Percentiles rank a stretch among this genome's conserved stretches.
Conservation (phyloP, 257 asterid genomes). For the Paraleonurus japonicus region DNA sequence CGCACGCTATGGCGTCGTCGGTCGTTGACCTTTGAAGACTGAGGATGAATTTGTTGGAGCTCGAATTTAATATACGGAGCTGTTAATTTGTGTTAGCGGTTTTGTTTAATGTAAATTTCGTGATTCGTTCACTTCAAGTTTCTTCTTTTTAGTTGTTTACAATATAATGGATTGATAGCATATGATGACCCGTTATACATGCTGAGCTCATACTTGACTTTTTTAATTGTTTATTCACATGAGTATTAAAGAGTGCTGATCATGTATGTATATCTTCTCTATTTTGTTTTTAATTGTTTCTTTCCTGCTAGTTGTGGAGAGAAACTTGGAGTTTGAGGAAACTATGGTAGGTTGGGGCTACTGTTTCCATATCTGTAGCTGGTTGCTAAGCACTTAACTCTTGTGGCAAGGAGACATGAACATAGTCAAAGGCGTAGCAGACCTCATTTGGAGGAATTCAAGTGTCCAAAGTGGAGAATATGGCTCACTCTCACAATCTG, state of each 20-base stretch:
- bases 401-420: conserved; percentile 63
- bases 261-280: background rate
- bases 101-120: background rate
- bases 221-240: background rate
- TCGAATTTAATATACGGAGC: conserved; percentile 13
- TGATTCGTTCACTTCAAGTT: conserved; percentile 15
- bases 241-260: conserved; percentile 20
- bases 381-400: conserved; percentile 41
- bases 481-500: conserved; percentile 44
- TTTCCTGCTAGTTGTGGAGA: conserved; percentile 10
- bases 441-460: conserved; percentile 79
- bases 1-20: conserved; percentile 20
- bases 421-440: conserved; percentile 94
- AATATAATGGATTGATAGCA: conserved; percentile 16
- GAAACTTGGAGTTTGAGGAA: conserved; percentile 25
- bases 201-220: background rate
- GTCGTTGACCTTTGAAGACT: conserved; percentile 41
- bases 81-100: conserved; percentile 1
- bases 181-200: background rate
- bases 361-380: conserved; percentile 25
- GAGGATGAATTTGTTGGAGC: conserved; percentile 22
- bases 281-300: background rate
- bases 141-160: background rate
- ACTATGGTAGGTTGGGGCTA: conserved; percentile 42
- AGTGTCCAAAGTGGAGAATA: conserved; percentile 63